phyloP scores from a whole-genome alignment of 2,329 filamentous ascomycete species.

The Xylaria sp. region DNA sequence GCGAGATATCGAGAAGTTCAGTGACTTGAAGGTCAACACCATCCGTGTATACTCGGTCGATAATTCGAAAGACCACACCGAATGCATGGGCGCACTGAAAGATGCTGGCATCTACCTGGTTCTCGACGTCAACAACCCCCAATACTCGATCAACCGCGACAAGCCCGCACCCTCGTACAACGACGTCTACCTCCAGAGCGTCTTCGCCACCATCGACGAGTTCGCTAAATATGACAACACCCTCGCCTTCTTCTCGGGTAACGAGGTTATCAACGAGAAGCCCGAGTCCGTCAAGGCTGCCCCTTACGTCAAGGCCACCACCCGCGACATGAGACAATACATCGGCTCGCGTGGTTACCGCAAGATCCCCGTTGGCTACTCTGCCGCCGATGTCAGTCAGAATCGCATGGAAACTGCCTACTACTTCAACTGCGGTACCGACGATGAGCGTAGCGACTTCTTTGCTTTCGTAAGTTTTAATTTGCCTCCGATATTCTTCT shows the following conservation, averaged over 20 bases:
- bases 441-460: slow-evolving; percentile 84
- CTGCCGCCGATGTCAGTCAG: slow-evolving; percentile 76
- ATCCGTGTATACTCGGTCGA: slow-evolving; percentile 92
- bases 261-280: slow-evolving; percentile 75
- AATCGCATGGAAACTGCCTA: slow-evolving; percentile 85
- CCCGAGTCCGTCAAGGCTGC: slow-evolving; percentile 65
- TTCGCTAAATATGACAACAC: slow-evolving; percentile 86
- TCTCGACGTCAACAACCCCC: slow-evolving; percentile 86
- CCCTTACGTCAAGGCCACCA: slow-evolving; percentile 77
- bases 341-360: slow-evolving; percentile 65
- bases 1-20: slow-evolving; percentile 80
- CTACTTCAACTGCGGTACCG: slow-evolving; percentile 92
- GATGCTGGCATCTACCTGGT: slow-evolving; percentile 91
- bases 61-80: slow-evolving; percentile 79
- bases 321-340: slow-evolving; percentile 75
- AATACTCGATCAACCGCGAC: slow-evolving; percentile 83
- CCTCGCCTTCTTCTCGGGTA: slow-evolving; percentile 81
- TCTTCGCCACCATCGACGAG: slow-evolving; percentile 86
- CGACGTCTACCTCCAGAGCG: slow-evolving; percentile 76
- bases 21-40: slow-evolving; percentile 85
- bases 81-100: slow-evolving; percentile 80
- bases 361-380: slow-evolving; percentile 74
- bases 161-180: slow-evolving; percentile 82
- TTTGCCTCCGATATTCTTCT: too few relatives aligned
- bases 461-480: slow-evolving; percentile 65